Evolutionary conservation across 352 stramenopile species (phyloP).

Genomic region (Peronospora tabacina): DNA sequence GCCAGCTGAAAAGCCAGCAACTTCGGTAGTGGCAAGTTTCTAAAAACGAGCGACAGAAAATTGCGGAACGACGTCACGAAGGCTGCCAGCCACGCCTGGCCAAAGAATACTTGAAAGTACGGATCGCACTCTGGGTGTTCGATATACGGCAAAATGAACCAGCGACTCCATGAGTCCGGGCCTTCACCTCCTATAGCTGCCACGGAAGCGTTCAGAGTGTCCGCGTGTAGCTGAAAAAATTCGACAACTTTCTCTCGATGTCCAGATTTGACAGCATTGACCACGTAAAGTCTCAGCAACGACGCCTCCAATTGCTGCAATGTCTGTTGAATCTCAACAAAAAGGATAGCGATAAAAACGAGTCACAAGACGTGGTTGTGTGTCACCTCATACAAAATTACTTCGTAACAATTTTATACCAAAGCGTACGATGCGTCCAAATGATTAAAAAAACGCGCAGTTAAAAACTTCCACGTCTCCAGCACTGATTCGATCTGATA

Average conservation of each 20-base stretch:
- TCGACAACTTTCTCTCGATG: conserved; percentile 61
- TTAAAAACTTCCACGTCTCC: conserved; percentile 77
- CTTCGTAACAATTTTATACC: conserved; percentile 22
- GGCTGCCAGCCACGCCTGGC: conserved; percentile 57
- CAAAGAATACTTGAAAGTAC: conserved; percentile 75
- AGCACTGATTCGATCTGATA: conserved; percentile 70
- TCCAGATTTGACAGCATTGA: conserved; percentile 66
- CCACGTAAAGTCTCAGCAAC: conserved; percentile 63
- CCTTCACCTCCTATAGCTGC: conserved; percentile 13
- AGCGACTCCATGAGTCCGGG: conserved; percentile 62
- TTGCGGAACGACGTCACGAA: conserved; percentile 75
- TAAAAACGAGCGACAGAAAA: conserved; percentile 71
- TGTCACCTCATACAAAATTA: background rate
- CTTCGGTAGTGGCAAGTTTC: conserved; percentile 63
- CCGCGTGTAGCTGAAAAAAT: conserved; percentile 65
- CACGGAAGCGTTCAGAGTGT: conserved; percentile 51
- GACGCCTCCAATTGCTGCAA: conserved; percentile 59
- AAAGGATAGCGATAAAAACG: background rate
- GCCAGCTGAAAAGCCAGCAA: conserved; percentile 68
- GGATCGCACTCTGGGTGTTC: conserved; percentile 58
- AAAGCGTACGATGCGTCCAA: conserved; percentile 59
- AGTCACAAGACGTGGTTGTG: no score
- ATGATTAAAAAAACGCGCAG: conserved; percentile 70
- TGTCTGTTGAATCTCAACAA: conserved; percentile 30
- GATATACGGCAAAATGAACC: conserved; percentile 80